These are phyloP conservation scores for Polyporus tsugae DNA, from an alignment of 1,284 basidiomycete species.

Conservation along the genomic window DNA sequence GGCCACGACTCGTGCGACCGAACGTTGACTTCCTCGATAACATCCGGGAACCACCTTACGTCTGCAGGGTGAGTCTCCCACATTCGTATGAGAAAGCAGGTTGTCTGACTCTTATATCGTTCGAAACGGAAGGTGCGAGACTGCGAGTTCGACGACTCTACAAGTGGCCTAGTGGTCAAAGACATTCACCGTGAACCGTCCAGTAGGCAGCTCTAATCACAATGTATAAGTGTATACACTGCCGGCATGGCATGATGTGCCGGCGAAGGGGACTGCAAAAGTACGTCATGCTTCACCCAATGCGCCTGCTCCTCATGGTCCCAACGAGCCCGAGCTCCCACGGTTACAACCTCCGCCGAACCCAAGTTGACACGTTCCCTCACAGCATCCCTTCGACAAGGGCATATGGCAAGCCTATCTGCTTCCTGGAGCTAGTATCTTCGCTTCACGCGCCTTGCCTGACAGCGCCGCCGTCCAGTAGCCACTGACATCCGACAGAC, in stretches of 20 bases:
- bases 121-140: background rate
- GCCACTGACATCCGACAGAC: background rate
- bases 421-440: too few relatives aligned
- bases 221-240: background rate
- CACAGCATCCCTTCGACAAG: background rate
- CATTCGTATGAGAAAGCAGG: background rate
- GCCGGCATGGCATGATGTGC: background rate
- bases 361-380: background rate
- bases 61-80: background rate
- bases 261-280: background rate
- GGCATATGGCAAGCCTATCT: background rate
- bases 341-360: background rate
- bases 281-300: background rate
- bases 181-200: too few relatives aligned
- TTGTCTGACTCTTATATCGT: background rate
- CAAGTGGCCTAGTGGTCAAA: background rate
- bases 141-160: background rate
- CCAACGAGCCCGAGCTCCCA: background rate
- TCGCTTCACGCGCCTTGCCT: background rate
- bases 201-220: too few relatives aligned
- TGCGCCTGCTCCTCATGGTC: background rate
- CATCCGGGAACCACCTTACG: background rate
- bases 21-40: too few relatives aligned
- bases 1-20: too few relatives aligned
- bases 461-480: background rate